Percentiles rank a stretch among this genome's conserved stretches.
Conservation (phyloP, 768 basidiomycete species). For the Boletellus emodensis region DNA sequence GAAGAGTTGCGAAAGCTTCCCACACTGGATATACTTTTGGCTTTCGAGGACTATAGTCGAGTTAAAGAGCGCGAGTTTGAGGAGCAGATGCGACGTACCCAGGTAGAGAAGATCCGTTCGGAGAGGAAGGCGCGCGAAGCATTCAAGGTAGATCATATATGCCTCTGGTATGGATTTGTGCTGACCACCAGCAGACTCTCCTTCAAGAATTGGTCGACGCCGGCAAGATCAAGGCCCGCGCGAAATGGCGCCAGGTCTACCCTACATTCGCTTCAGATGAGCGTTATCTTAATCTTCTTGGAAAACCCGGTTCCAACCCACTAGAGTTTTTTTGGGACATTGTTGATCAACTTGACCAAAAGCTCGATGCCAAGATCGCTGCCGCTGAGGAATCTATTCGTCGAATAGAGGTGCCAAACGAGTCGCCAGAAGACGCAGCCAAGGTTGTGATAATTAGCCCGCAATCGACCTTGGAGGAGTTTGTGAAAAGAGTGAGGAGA, state of each 20-base stretch:
- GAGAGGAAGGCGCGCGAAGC: constrained; percentile 90
- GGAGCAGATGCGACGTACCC: constrained; percentile 72
- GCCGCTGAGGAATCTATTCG: constrained; percentile 60
- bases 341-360: constrained; percentile 83
- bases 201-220: constrained; percentile 63
- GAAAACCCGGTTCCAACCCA: constrained; percentile 91
- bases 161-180: not conserved
- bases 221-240: constrained; percentile 71
- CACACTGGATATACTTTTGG: constrained; percentile 84
- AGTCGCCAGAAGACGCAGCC: constrained; percentile 27
- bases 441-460: constrained; percentile 39
- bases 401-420: constrained; percentile 34
- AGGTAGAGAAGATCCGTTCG: constrained; percentile 78
- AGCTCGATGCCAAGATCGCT: constrained; percentile 75
- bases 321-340: constrained; percentile 96
- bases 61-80: constrained; percentile 90
- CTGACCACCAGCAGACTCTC: constrained; percentile 47
- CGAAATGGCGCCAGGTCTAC: constrained; percentile 91
- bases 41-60: constrained; percentile 92
- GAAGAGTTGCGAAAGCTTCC: constrained; percentile 77
- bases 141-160: constrained; percentile 59
- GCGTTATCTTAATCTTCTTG: constrained; percentile 85
- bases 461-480: constrained; percentile 66
- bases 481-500: constrained; percentile 50
- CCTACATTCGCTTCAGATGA: constrained; percentile 70